These are phyloP conservation scores for Bryum argenteum DNA, from an alignment of 225 moss, liverwort and hornwort species.

Conservation along the genomic window DNA sequence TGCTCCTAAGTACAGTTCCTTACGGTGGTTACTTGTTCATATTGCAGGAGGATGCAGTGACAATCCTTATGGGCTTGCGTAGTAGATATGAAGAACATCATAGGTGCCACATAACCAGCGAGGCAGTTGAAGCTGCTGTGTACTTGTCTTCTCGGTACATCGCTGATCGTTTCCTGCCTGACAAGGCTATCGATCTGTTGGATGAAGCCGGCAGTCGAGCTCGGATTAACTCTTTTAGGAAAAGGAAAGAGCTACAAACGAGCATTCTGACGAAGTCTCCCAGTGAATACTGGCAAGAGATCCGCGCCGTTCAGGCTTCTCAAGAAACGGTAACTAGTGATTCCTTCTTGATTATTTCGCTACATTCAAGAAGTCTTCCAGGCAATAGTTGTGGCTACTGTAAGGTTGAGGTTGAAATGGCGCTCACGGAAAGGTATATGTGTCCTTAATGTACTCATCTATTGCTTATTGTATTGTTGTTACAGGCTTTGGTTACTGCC, in stretches of 20 bases:
- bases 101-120: constrained; percentile 84
- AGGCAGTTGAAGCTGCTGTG: constrained; percentile 93
- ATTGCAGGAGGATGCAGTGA: constrained; percentile 83
- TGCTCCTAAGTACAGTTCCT: neutral
- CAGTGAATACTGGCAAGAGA: constrained; percentile 89
- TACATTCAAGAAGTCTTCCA: neutral
- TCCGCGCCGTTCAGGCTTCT: constrained; percentile 83
- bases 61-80: constrained; percentile 81
- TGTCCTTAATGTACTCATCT: neutral
- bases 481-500: constrained; percentile 55
- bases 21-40: constrained; percentile 19
- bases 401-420: neutral
- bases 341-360: neutral
- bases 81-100: constrained; percentile 93
- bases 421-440: neutral
- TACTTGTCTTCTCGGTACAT: constrained; percentile 84
- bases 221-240: constrained; percentile 75
- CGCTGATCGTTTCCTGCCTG: constrained; percentile 92
- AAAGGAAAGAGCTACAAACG: constrained; percentile 79
- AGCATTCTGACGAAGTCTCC: constrained; percentile 86
- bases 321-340: constrained; percentile 72
- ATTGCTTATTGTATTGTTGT: neutral
- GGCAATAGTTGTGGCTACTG: too few relatives aligned
- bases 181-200: constrained; percentile 95
- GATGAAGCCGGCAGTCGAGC: constrained; percentile 98